A percentile compares a stretch with the other conserved stretches of the same genome.
phyloP scores from a whole-genome alignment of 1,284 basidiomycete species.

The Flammula alnicola region DNA sequence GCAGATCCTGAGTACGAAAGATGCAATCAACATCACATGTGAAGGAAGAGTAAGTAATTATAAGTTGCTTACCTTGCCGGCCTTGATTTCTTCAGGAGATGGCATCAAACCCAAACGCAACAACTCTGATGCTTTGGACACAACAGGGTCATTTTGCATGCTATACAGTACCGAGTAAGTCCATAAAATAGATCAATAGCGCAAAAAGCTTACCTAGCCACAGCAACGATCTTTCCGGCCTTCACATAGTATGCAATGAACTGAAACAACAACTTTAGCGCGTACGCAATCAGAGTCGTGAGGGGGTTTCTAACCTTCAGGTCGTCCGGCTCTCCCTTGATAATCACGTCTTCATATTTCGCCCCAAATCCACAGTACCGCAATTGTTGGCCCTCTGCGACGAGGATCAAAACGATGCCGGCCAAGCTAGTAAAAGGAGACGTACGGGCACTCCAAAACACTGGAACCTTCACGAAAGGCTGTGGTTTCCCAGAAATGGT shows the following conservation, averaged over 20 bases:
- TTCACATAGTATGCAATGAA: slow-evolving; percentile 90
- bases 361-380: slow-evolving; percentile 81
- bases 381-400: slow-evolving; percentile 53
- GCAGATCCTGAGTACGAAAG: slow-evolving; percentile 11
- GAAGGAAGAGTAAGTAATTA: neutral
- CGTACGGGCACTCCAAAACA: slow-evolving; percentile 90
- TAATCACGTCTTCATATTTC: slow-evolving; percentile 73
- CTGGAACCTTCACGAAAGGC: slow-evolving; percentile 78
- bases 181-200: neutral
- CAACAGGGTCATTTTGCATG: slow-evolving; percentile 85
- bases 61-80: slow-evolving; percentile 52
- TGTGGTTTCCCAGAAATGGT: slow-evolving; percentile 71
- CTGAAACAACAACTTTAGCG: slow-evolving; percentile 38
- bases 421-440: slow-evolving; percentile 22
- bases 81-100: slow-evolving; percentile 72
- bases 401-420: neutral
- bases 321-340: slow-evolving; percentile 79
- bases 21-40: slow-evolving; percentile 2
- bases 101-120: slow-evolving; percentile 85
- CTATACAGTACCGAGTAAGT: slow-evolving; percentile 36
- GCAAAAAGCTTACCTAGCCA: slow-evolving; percentile 61
- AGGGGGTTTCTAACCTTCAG: slow-evolving; percentile 63
- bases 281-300: neutral
- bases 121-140: slow-evolving; percentile 83
- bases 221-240: slow-evolving; percentile 78